Base-by-base conservation (phyloP, 2,329 filamentous ascomycete genomes). In the Aspergillus neotritici region DNA sequence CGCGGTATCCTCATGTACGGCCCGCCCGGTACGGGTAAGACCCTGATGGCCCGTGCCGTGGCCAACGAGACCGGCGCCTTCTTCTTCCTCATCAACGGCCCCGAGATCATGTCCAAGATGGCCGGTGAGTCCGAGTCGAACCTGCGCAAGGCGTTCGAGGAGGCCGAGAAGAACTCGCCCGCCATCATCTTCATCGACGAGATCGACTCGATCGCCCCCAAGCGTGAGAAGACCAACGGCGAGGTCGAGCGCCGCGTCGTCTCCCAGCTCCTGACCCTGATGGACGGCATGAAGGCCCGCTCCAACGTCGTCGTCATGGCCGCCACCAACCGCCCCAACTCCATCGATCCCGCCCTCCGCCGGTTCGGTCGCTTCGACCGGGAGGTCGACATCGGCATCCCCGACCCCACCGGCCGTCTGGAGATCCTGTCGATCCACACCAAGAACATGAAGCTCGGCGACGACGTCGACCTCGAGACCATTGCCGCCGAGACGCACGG, bases 31-130 rank as follows among this genome's bases (percentile, higher is more conserved):
- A 97, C 93, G 52, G 93, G 93, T 84, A 98, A 98, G 80, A 98
- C 93, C 31, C 76, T 98, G 57, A 97, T 97, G 93, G 93, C 93
- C 63, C 87, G 93, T 71, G 93, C 93, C 52, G 93, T 98, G 44
- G 93, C 93, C 71, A 97, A 97, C 73, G 93, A 97, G 78, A 97
- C 93, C 29, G 93, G 93, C 61, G 91, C 91, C 37, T 97, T 97
- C 77, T 98, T 98, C 77, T 97, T 98, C 82, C 74, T 97, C 52
- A 97, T 98, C 80, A 97, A 97, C 72, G 91, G 93, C 53, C 93
- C 93, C 40, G 93, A 97, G 70, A 97, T 98, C 75, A 97, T 98
- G 93, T 96, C 91, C 47, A 97, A 97, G 82, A 97, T 97, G 93
- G 93, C 93, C 47, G 93, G 93, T 80, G 93, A 98, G 72, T 97